These are phyloP conservation scores for Pontederia crassipes DNA, from an alignment of 176 grass and related monocot species.

Conservation along the genomic window DNA sequence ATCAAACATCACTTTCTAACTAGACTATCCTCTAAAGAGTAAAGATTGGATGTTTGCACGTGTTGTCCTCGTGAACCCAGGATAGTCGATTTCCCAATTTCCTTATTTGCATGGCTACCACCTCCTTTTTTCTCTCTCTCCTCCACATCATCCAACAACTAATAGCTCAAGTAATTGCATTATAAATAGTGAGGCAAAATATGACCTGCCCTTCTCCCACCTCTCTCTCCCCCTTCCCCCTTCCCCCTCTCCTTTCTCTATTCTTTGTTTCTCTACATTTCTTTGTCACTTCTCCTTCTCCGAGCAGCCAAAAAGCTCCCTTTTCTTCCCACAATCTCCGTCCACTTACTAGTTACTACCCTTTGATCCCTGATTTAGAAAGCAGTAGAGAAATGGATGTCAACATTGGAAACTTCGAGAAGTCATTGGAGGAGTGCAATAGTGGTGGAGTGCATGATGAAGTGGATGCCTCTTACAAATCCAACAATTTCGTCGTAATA, in stretches of 20 bases:
- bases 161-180: not conserved
- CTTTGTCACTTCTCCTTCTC: not conserved
- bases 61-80: no score
- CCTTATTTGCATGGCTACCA: no score
- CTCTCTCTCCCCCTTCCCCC: not conserved
- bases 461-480: conserved; percentile 66
- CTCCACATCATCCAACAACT: no score
- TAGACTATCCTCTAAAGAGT: no score
- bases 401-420: conserved; percentile 12
- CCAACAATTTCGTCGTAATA: conserved; percentile 48
- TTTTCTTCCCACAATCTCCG: no score
- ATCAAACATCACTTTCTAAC: no score
- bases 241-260: not conserved
- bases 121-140: no score
- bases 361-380: no score
- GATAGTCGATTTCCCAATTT: no score
- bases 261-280: not conserved
- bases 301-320: not conserved
- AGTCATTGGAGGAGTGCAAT: not conserved
- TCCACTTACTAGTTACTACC: no score
- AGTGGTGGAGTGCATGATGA: conserved; percentile 36
- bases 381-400: conserved; percentile 19
- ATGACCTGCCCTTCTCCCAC: conserved; percentile 24
- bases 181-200: conserved; percentile 24
- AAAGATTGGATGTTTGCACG: no score